Evolutionary conservation across 1,284 basidiomycete species (phyloP), one percentile per base, ranked within the genome.

Genomic region (Marasmius tenuissimus): DNA sequence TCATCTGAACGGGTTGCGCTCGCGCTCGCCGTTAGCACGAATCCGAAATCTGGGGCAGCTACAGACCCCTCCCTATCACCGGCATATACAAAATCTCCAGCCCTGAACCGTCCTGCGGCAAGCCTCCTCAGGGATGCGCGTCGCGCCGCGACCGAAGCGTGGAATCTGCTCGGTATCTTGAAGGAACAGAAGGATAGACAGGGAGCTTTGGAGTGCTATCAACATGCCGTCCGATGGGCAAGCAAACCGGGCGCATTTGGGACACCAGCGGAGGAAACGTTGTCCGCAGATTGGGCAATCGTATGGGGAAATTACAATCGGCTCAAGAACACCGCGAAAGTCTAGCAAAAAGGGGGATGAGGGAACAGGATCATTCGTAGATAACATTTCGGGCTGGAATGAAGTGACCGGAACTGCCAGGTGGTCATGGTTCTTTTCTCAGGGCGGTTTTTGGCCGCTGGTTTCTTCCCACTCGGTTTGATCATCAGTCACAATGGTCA

Each of bases 101-200:
- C 78, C 40, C 82, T 89, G 77, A 77, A 73, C 53, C 81, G 78
- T 59, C 83, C 85, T 0, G 88, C 91, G n/a, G 72, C 68, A 48
- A 79, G 78, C 50, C 74, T 92, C 5, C 78, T 92, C 48, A 84
- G 87, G 22, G 89, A 92, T 69, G 83, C 91, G 14, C 81, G 87
- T 16, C 79, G 89, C 40, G 86, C 87, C 16, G 87, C 89, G 12
- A 85, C 85, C 0, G 86, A 88, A 72, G 85, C 86, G 8, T 93
- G 93, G 81, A 80, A 79, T 64, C 65, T 81, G 58, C 70, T 79
- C 63, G 81, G 81, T n/a, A 70, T 79, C 18, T 61, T 81, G 18
- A 70, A 75, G 39, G 83, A 82, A 67, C 57, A 65, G 12, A 68
- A 70, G 59, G 71, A 75, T 53, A 69, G 73, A 0, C 76, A 77